phyloP scores from a whole-genome alignment of 2,329 filamentous ascomycete genomes.

The Pseudogymnoascus sp. region DNA sequence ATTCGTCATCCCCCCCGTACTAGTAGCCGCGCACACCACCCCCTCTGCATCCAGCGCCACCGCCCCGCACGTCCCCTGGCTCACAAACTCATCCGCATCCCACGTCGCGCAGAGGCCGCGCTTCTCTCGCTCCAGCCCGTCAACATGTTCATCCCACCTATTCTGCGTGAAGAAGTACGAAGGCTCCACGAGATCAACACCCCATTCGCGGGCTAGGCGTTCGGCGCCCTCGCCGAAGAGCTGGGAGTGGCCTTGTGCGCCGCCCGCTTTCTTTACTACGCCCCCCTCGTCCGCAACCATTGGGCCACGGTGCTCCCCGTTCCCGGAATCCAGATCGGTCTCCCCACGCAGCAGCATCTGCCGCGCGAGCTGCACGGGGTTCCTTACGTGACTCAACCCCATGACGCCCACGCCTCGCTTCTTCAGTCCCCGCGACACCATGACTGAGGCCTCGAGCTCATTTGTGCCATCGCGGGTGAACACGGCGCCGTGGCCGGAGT shows the following conservation, averaged over 20 bases:
- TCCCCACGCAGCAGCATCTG: slow-evolving; percentile 63
- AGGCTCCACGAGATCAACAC: slow-evolving; percentile 58
- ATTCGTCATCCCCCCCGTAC: slow-evolving; percentile 75
- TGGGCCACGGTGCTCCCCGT: slow-evolving; percentile 28
- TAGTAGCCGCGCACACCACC: slow-evolving; percentile 58
- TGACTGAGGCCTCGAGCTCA: slow-evolving; percentile 78
- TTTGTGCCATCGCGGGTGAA: slow-evolving; percentile 77
- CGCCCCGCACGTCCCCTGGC: slow-evolving; percentile 77
- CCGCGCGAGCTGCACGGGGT: slow-evolving; percentile 66
- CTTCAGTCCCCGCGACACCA: slow-evolving; percentile 63
- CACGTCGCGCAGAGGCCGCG: slow-evolving; percentile 39
- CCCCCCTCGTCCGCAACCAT: slow-evolving; percentile 15
- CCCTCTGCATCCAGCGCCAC: slow-evolving; percentile 73
- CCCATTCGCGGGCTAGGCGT: slow-evolving; percentile 56
- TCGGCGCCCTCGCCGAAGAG: slow-evolving; percentile 62
- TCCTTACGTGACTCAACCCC: slow-evolving; percentile 63
- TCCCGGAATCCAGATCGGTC: slow-evolving; percentile 43
- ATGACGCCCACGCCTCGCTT: slow-evolving; percentile 75
- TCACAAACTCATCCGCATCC: slow-evolving; percentile 57
- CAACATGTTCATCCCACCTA: slow-evolving; percentile 69
- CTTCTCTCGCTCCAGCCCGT: slow-evolving; percentile 44
- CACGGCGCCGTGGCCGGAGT: slow-evolving; percentile 73
- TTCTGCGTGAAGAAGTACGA: slow-evolving; percentile 71
- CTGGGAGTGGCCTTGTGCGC: slow-evolving; percentile 60
- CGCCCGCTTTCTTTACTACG: slow-evolving; percentile 10